Percentiles rank a stretch among this genome's conserved stretches.
phyloP scores from a whole-genome alignment of 768 basidiomycete genomes.

The Rubroboletus pulcherrimus region DNA sequence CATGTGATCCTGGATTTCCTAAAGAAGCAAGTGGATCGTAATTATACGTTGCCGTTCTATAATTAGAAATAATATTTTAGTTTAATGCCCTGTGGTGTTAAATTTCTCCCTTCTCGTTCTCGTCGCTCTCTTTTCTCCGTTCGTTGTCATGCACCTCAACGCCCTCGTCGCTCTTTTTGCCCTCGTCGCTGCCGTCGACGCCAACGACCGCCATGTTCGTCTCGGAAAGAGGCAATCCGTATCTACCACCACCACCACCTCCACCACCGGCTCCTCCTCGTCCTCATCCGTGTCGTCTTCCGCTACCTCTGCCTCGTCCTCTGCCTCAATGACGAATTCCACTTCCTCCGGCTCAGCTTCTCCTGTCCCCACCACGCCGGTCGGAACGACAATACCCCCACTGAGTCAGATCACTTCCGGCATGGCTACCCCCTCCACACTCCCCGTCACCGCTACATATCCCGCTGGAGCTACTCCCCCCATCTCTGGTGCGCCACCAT shows the following conservation, averaged over 20 bases:
- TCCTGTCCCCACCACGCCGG: conserved; percentile 26
- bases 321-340: neutral
- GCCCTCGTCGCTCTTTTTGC: conserved; percentile 44
- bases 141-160: conserved; percentile 41
- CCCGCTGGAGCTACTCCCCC: conserved; percentile 59
- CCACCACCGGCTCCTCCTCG: neutral
- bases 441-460: conserved; percentile 50
- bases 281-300: conserved; percentile 7
- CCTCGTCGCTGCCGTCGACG: conserved; percentile 37
- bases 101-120: neutral
- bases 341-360: conserved; percentile 11
- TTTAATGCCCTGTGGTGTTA: neutral
- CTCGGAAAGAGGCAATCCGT: conserved; percentile 37
- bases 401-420: conserved; percentile 57
- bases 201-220: conserved; percentile 37
- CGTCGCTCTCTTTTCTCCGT: conserved; percentile 7
- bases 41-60: neutral
- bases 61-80: neutral
- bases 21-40: neutral
- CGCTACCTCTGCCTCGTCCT: neutral
- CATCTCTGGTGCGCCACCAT: conserved; percentile 57
- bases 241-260: neutral
- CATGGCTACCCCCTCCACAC: conserved; percentile 52
- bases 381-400: conserved; percentile 51
- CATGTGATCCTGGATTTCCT: neutral